Percentiles rank a stretch among this genome's conserved stretches.
These are phyloP conservation scores for Aspergillus luchuensis DNA, from an alignment of 2,329 filamentous ascomycete species.

Conservation along the genomic window DNA sequence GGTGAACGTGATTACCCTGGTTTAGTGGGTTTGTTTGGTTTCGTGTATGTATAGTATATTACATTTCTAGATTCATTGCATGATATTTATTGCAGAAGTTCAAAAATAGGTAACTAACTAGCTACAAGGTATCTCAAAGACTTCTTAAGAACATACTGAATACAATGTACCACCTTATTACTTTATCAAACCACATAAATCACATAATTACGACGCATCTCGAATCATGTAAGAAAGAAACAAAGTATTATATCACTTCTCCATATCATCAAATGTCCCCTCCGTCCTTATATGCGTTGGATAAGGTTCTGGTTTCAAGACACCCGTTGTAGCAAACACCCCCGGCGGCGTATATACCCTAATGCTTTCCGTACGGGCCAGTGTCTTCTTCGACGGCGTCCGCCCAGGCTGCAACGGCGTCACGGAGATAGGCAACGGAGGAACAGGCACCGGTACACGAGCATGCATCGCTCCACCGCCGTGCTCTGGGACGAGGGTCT, in stretches of 20 bases:
- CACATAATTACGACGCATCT: too few species aligned
- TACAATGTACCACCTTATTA: neutral
- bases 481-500: neutral
- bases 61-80: neutral
- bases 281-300: conserved; percentile 36
- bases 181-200: too few species aligned
- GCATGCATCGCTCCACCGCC: neutral
- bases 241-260: neutral
- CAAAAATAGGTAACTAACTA: too few species aligned
- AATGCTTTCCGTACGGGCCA: conserved; percentile 48
- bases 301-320: conserved; percentile 31
- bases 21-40: neutral
- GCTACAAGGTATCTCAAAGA: too few species aligned
- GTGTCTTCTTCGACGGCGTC: conserved; percentile 29
- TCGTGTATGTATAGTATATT: neutral
- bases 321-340: conserved; percentile 29
- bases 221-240: neutral
- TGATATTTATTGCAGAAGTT: neutral
- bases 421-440: conserved; percentile 22
- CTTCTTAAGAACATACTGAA: neutral
- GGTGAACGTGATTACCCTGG: neutral
- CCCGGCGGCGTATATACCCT: conserved; percentile 49
- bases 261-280: conserved; percentile 7
- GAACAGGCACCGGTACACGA: neutral
- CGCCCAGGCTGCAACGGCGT: conserved; percentile 9